Conservation (phyloP, 2,329 filamentous ascomycete genomes). For the Claviceps spartinae region DNA sequence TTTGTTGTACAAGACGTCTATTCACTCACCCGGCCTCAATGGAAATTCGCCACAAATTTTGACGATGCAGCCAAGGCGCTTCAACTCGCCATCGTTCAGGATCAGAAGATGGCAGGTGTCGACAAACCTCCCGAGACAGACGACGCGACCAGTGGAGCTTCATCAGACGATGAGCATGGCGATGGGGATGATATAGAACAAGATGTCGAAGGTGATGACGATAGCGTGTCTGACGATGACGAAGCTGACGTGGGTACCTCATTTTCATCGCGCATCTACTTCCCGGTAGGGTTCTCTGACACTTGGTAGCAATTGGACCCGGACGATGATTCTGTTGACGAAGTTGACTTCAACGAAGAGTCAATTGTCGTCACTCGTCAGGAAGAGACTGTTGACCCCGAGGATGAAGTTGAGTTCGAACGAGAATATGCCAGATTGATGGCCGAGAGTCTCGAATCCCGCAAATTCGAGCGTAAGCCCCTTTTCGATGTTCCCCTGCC, state of each 20-base stretch:
- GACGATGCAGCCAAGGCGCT: constrained; percentile 77
- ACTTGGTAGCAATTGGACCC: constrained; percentile 26
- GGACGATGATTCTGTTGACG: constrained; percentile 34
- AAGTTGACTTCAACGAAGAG: constrained; percentile 66
- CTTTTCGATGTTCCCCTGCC: constrained; percentile 96
- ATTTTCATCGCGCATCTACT: not conserved
- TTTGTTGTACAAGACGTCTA: constrained; percentile 93
- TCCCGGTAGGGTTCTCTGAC: not conserved
- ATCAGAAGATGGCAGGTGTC: constrained; percentile 66
- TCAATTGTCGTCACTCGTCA: constrained; percentile 83
- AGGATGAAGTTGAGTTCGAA: constrained; percentile 94
- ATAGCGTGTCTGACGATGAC: constrained; percentile 45
- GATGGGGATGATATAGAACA: constrained; percentile 52
- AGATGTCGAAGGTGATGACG: constrained; percentile 47
- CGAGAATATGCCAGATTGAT: constrained; percentile 97
- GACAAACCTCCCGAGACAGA: constrained; percentile 60
- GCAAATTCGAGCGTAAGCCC: constrained; percentile 89
- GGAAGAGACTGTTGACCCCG: constrained; percentile 80
- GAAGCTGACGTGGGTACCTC: constrained; percentile 37
- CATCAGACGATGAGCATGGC: constrained; percentile 63
- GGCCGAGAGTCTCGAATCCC: constrained; percentile 88
- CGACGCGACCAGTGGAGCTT: constrained; percentile 54
- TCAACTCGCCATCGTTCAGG: constrained; percentile 74
- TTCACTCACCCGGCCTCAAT: constrained; percentile 72
- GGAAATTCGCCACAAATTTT: constrained; percentile 70